These are phyloP conservation scores for Postia placenta DNA, from an alignment of 768 basidiomycete genomes.

Conservation along the genomic window DNA sequence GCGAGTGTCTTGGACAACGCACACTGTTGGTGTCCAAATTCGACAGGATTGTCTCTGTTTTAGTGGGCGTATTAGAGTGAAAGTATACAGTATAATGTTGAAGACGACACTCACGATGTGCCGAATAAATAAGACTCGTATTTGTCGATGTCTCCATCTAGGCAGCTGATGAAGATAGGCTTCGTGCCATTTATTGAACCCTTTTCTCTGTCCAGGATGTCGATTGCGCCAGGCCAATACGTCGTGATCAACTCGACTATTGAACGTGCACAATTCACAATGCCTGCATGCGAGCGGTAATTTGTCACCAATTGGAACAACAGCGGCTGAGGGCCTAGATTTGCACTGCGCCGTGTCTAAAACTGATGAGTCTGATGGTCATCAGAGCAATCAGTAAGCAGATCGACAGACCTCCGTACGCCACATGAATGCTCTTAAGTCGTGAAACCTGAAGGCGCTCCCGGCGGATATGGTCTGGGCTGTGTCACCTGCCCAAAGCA, in stretches of 20 bases:
- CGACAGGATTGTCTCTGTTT: slow-evolving; percentile 39
- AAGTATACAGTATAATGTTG: not conserved
- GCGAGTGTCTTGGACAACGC: too few relatives aligned
- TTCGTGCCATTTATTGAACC: slow-evolving; percentile 48
- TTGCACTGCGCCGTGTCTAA: too few relatives aligned
- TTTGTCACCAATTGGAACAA: slow-evolving; percentile 58
- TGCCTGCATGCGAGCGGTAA: slow-evolving; percentile 69
- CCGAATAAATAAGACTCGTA: slow-evolving; percentile 56
- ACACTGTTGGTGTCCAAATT: slow-evolving; percentile 68
- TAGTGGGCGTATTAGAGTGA: not conserved
- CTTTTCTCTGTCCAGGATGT: slow-evolving; percentile 47
- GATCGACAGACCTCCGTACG: slow-evolving; percentile 45
- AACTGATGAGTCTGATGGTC: too few relatives aligned
- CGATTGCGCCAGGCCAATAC: slow-evolving; percentile 64
- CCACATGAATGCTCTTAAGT: slow-evolving; percentile 61
- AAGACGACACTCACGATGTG: slow-evolving; percentile 30
- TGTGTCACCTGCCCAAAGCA: slow-evolving; percentile 47
- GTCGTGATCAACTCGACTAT: slow-evolving; percentile 51
- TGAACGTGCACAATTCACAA: slow-evolving; percentile 64
- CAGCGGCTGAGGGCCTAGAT: slow-evolving; percentile 18
- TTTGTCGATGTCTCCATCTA: slow-evolving; percentile 33
- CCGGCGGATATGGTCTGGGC: slow-evolving; percentile 74
- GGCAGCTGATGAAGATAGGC: slow-evolving; percentile 52
- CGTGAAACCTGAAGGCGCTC: slow-evolving; percentile 66
- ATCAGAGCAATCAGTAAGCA: too few relatives aligned